A percentile compares a stretch with the other conserved stretches of the same genome.
Conservation (phyloP, 2,329 filamentous ascomycete species). For the Cladosporium phlei region DNA sequence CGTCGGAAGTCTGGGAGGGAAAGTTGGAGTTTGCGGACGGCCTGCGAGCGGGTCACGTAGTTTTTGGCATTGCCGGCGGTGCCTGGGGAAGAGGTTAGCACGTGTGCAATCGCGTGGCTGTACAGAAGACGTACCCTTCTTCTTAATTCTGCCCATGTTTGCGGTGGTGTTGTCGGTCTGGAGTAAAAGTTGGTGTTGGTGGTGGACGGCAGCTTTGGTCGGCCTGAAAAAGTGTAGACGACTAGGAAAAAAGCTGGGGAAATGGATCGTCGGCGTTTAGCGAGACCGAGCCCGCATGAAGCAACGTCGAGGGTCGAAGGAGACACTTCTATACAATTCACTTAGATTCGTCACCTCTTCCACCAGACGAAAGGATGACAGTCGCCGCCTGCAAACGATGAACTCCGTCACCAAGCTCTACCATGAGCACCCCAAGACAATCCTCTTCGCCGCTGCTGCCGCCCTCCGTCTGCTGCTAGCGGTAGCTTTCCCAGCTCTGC, state of each 20-base stretch:
- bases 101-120: constrained; percentile 7
- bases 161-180: constrained; percentile 12
- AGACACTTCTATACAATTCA: neutral
- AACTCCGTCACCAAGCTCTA: constrained; percentile 24
- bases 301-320: neutral
- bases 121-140: constrained; percentile 60
- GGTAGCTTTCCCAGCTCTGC: constrained; percentile 73
- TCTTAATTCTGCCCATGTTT: constrained; percentile 73
- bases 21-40: constrained; percentile 95
- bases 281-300: neutral
- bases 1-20: constrained; percentile 95
- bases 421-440: constrained; percentile 45
- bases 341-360: neutral
- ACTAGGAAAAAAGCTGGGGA: constrained; percentile 13
- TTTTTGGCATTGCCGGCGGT: constrained; percentile 92
- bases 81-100: constrained; percentile 43
- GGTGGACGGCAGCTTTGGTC: neutral
- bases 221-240: constrained; percentile 12
- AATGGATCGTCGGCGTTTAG: constrained; percentile 3
- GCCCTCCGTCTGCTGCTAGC: constrained; percentile 76
- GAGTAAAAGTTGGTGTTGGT: constrained; percentile 1
- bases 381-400: constrained; percentile 17
- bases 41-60: constrained; percentile 95
- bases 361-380: constrained; percentile 12
- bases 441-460: constrained; percentile 71